Evolutionary conservation across 352 stramenopile species (phyloP), one percentile per base, ranked within the genome.

Genomic region (Globisporangium middletonii): DNA sequence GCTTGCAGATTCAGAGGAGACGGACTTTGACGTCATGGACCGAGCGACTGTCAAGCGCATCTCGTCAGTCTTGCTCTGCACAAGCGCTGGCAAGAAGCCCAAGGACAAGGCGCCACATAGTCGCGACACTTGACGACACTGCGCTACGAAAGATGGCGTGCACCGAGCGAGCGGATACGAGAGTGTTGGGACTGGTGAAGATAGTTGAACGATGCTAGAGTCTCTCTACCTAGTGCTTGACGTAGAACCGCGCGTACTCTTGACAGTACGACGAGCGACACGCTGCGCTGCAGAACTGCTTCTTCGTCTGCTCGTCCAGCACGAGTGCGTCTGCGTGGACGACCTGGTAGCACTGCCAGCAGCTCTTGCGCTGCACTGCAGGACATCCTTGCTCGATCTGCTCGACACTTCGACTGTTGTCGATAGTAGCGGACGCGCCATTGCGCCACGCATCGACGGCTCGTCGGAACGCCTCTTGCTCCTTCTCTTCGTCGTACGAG

Each of bases 271-370:
- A 41, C 19, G 45, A 55, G 60, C 71, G 64, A 47, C 83, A 94
- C 2, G 28, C 19, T 0, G 41, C 27, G 0, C 66, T 62, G 49
- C 83, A 94, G 57, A 94, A 94, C 2, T 42, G 47, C 18, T 86
- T 86, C 2, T 58, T 56, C 9, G 76, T 83, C 49, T 68, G 60
- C 0, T 60, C 54, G 37, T 92, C 84, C 4, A 65, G 50, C 0
- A 87, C 42, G 12, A 90, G 58, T 2, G 43, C 45, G 9, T 88
- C 75, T 4, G 62, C 62, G 43, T 62, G 64, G 35, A 72, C 59
- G 18, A 94, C 57, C 4, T 65, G 68, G 62, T 94, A 94, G 54
- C 84, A 94, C 38, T 94, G 82, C 84, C 84, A 94, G 51, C 82
- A 94, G 58, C 80, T 86, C 59, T 81, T 83, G 26, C 73, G 73